Percentiles rank a stretch among this genome's conserved stretches.
Conservation (phyloP, 805 yeast genomes). For the Sugiyamaella floridensis region DNA sequence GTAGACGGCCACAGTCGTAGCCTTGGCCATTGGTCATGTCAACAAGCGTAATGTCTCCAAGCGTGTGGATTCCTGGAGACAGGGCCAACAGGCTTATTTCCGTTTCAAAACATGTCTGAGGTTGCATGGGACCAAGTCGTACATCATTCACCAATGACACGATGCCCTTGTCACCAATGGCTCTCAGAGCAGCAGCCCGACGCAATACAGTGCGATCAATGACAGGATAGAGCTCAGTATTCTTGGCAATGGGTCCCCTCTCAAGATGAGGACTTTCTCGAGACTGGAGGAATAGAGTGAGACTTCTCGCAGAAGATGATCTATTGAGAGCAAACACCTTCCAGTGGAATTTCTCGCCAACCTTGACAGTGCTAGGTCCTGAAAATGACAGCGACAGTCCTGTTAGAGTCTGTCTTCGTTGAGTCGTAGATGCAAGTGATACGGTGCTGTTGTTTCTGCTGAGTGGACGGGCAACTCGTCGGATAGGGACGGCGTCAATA, state of each 20-base stretch:
- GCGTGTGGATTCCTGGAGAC: conserved; percentile 54
- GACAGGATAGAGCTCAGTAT: not conserved
- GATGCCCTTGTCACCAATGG: conserved; percentile 47
- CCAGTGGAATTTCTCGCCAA: conserved; percentile 60
- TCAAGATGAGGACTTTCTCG: conserved; percentile 3
- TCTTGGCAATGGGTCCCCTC: not conserved
- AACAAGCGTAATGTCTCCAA: conserved; percentile 58
- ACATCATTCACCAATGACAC: conserved; percentile 60
- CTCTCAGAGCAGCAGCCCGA: conserved; percentile 34
- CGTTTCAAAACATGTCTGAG: conserved; percentile 57
- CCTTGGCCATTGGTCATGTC: conserved; percentile 61
- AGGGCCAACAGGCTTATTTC: conserved; percentile 55
- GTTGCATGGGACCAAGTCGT: conserved; percentile 53
- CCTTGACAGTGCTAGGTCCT: conserved; percentile 53
- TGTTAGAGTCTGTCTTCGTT: conserved; percentile 3
- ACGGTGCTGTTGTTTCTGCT: conserved; percentile 18
- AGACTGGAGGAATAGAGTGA: conserved; percentile 44
- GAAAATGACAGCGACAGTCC: conserved; percentile 48
- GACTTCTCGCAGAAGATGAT: conserved; percentile 43
- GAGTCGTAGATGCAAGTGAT: conserved; percentile 7
- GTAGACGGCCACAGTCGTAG: conserved; percentile 59
- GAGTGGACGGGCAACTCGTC: conserved; percentile 3
- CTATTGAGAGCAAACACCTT: conserved; percentile 59
- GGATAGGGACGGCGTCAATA: conserved; percentile 4
- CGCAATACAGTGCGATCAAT: conserved; percentile 23